These are phyloP conservation scores for Ceratocystis colombiana DNA, from an alignment of 2,329 filamentous ascomycete species.

Conservation along the genomic window DNA sequence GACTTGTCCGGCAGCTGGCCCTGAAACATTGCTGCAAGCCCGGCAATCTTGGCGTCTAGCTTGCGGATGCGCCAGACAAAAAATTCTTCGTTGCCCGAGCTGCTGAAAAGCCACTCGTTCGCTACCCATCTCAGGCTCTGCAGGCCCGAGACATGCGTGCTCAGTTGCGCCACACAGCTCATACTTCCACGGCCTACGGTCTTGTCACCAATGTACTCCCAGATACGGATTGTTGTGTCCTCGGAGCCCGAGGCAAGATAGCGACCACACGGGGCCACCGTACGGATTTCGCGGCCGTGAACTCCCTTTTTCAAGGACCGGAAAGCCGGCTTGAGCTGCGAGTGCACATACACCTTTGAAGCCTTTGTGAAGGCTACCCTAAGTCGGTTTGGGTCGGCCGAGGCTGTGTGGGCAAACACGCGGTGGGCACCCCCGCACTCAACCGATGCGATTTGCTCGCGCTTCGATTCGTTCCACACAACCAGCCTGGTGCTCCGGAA, in stretches of 20 bases:
- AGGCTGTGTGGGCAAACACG: constrained; percentile 49
- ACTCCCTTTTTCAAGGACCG: constrained; percentile 45
- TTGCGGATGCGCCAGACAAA: constrained; percentile 64
- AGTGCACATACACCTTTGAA: constrained; percentile 42
- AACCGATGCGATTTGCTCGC: constrained; percentile 59
- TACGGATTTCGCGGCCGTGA: constrained; percentile 77
- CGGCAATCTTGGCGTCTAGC: constrained; percentile 41
- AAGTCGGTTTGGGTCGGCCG: constrained; percentile 28
- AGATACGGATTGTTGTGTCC: constrained; percentile 67
- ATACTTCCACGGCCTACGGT: constrained; percentile 28
- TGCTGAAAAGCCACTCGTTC: constrained; percentile 67
- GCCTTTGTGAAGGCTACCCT: constrained; percentile 67
- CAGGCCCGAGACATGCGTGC: constrained; percentile 72
- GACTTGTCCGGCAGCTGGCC: constrained; percentile 44
- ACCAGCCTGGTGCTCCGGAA: constrained; percentile 73
- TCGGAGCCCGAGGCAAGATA: constrained; percentile 59
- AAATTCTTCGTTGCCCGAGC: constrained; percentile 79
- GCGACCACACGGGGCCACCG: constrained; percentile 30
- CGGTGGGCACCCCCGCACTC: constrained; percentile 81
- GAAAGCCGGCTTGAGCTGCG: constrained; percentile 32
- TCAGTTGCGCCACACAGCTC: constrained; percentile 53
- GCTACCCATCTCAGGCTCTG: constrained; percentile 70
- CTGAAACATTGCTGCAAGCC: constrained; percentile 49
- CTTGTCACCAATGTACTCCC: constrained; percentile 36
- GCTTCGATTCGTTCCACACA: constrained; percentile 64